Percentiles rank a stretch among this genome's conserved stretches.
Conservation (phyloP, 805 yeast species). For the Teunomyces pallodes region DNA sequence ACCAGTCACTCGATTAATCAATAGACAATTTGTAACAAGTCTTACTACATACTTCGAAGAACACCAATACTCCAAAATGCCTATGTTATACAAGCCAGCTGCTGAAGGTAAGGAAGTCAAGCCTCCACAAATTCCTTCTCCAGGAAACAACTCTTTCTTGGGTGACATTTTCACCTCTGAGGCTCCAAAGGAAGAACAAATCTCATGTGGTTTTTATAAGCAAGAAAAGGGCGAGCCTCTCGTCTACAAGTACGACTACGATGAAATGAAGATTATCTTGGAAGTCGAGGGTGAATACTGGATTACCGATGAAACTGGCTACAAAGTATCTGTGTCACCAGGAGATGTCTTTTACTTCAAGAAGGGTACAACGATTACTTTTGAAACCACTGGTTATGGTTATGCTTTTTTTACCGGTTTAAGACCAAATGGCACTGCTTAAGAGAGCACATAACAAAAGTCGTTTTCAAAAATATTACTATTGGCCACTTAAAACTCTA, state of each 20-base stretch:
- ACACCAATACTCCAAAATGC: conserved; percentile 36
- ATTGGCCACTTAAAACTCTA: no score
- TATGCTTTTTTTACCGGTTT: conserved; percentile 61
- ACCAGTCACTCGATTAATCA: background rate
- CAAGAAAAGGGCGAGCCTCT: conserved; percentile 68
- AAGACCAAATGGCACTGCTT: conserved; percentile 40
- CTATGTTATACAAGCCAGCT: conserved; percentile 52
- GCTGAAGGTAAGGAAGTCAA: conserved; percentile 51
- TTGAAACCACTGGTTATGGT: conserved; percentile 62
- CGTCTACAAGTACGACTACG: conserved; percentile 57
- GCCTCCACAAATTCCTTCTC: conserved; percentile 61
- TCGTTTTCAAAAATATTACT: no score
- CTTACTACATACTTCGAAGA: background rate
- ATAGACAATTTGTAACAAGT: background rate
- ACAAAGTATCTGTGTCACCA: conserved; percentile 52
- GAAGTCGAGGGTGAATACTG: conserved; percentile 67
- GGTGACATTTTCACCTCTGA: conserved; percentile 65
- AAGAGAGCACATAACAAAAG: no score
- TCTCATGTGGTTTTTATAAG: conserved; percentile 66
- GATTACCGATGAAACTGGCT: conserved; percentile 63
- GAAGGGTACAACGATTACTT: conserved; percentile 63
- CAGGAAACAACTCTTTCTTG: conserved; percentile 66
- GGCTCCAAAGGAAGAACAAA: conserved; percentile 57
- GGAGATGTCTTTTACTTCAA: conserved; percentile 69
- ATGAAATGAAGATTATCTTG: conserved; percentile 64